Evolutionary conservation across 2,329 filamentous ascomycete species (phyloP), one percentile per base, ranked within the genome.

Genomic region (Parafenestella ontariensis): DNA sequence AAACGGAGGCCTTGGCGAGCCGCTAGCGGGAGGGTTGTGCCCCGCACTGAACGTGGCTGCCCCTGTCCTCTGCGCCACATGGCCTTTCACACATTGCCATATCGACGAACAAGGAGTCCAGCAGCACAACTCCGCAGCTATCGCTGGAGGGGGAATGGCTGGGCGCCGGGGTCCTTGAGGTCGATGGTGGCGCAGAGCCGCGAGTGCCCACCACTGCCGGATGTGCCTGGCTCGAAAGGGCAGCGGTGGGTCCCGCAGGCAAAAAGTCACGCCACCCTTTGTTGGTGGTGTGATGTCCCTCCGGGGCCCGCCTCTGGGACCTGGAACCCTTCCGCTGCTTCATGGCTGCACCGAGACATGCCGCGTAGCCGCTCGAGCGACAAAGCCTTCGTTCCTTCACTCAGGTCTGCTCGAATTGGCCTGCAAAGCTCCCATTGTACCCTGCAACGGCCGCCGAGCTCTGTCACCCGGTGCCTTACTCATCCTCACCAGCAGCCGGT

Each of bases 181-280:
- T 7, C 11, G 6, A 13, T 15, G 18, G 37, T 23, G 37, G 24
- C 20, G 49, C 24, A 11, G 31, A 40, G 46, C 37, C 36, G 34
- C 34, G 43, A 50, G 44, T 41, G 54, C 23, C 24, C 33, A 48
- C 18, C 26, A 11, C 24, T 26, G 36, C 41, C 43, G 43, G 46
- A 39, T 54, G 41, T 47, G 49, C 48, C 41, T 52, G 51, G 48
- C 26, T 42, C 46, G 42, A 29, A 46, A 40, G 47, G 37, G 57
- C 29, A 53, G 54, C 36, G 50, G 52, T 53, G 61, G 58, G 50
- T 13, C 11, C 17, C 52, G 26, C 40, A 46, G 50, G 43, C 37
- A 21, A 61, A 65, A 69, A 66, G 55, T 73, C 71, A 73, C 70
- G 69, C 71, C 71, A 73, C 68, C 52, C 36, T 46, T 33, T n/a